A percentile compares a stretch with the other conserved stretches of the same genome.
Conservation (phyloP, 192 early-diverging fungal genomes). For the Entomortierella beljakovae region DNA sequence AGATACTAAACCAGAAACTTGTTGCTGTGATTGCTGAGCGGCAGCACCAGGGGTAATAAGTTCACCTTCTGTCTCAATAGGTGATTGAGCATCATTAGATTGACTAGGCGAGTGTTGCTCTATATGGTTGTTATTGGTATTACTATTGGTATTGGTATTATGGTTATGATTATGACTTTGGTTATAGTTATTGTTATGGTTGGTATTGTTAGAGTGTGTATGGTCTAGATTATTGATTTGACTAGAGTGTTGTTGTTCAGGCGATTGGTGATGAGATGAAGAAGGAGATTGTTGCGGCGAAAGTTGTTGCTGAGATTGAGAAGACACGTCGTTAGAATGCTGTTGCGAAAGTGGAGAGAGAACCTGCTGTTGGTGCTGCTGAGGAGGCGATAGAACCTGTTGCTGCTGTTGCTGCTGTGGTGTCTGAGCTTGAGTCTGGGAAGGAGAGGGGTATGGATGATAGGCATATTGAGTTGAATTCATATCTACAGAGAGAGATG, state of each 20-base stretch:
- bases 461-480: slow-evolving; percentile 49
- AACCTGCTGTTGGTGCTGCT: slow-evolving; percentile 38
- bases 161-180: neutral
- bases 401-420: slow-evolving; percentile 34
- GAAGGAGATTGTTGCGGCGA: slow-evolving; percentile 32
- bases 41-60: slow-evolving; percentile 12
- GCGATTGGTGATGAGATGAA: slow-evolving; percentile 36
- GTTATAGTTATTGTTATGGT: neutral
- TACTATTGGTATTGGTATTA: neutral
- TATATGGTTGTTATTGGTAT: slow-evolving; percentile 7
- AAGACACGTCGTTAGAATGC: slow-evolving; percentile 6
- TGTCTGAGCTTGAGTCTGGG: slow-evolving; percentile 41
- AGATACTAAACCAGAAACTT: neutral
- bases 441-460: slow-evolving; percentile 48
- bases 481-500: slow-evolving; percentile 19
- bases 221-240: slow-evolving; percentile 25
- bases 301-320: slow-evolving; percentile 34
- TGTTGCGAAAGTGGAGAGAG: slow-evolving; percentile 15
- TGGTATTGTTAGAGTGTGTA: slow-evolving; percentile 6
- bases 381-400: slow-evolving; percentile 28
- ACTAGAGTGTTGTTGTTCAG: slow-evolving; percentile 29
- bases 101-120: slow-evolving; percentile 29
- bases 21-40: slow-evolving; percentile 1
- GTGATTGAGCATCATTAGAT: slow-evolving; percentile 40
- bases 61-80: slow-evolving; percentile 36